These are phyloP conservation scores for Leishmania tropica DNA, from an alignment of 208 protist genomes.

Conservation along the genomic window DNA sequence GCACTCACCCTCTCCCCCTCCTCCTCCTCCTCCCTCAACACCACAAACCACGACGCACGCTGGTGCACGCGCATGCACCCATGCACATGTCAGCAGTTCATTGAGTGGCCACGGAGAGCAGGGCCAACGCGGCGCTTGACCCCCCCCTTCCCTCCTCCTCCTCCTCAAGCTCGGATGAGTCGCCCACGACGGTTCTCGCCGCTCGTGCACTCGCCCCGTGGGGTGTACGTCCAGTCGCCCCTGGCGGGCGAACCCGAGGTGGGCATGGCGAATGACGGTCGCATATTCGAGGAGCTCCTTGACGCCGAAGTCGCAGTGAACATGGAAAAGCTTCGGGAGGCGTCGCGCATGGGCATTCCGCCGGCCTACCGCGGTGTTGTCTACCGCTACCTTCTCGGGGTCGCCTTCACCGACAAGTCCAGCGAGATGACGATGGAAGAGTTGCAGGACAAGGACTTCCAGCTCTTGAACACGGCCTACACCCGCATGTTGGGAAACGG, in stretches of 20 bases:
- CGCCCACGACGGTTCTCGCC: slow-evolving; percentile 9
- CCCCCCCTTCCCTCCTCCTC: background rate
- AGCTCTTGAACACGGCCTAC: slow-evolving; percentile 50
- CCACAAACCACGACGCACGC: background rate
- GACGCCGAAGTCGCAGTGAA: slow-evolving; percentile 80
- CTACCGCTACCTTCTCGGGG: slow-evolving; percentile 85
- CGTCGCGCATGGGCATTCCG: slow-evolving; percentile 73
- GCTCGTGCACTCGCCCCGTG: slow-evolving; percentile 10
- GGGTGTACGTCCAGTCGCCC: slow-evolving; percentile 7
- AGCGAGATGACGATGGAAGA: slow-evolving; percentile 86
- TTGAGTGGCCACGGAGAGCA: background rate
- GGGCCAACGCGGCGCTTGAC: background rate
- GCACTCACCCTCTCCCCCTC: background rate
- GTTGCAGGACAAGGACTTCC: slow-evolving; percentile 83
- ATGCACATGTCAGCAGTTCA: background rate
- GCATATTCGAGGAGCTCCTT: slow-evolving; percentile 82
- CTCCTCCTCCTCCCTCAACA: background rate
- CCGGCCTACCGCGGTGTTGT: slow-evolving; percentile 65
- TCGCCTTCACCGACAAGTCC: slow-evolving; percentile 78
- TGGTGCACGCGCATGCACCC: background rate
- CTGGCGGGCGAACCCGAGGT: slow-evolving; percentile 21
- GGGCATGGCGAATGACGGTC: slow-evolving; percentile 21
- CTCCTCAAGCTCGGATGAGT: background rate
- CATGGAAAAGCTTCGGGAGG: slow-evolving; percentile 74
- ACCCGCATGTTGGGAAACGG: slow-evolving; percentile 32